Conservation (phyloP, 148 eudicot species). For the Rheum nobile region DNA sequence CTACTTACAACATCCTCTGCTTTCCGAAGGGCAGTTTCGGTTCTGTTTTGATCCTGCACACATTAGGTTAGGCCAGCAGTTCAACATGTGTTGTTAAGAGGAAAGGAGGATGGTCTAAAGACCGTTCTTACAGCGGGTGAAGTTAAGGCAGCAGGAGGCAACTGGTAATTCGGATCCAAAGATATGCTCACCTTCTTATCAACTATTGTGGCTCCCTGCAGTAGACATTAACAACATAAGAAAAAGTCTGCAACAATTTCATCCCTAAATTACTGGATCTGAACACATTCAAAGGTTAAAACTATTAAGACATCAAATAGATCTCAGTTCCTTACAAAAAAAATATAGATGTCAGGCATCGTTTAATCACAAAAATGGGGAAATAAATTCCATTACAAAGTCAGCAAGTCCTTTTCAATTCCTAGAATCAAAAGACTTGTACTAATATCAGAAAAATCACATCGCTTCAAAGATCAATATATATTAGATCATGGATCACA, state of each 20-base stretch:
- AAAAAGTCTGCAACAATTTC: not conserved
- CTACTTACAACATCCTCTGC: slow-evolving; percentile 91
- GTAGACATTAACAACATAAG: slow-evolving; percentile 14
- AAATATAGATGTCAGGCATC: not conserved
- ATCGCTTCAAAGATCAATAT: not conserved
- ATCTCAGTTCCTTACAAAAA: not conserved
- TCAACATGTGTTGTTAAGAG: not conserved
- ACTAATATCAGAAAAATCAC: not conserved
- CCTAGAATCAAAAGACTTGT: not conserved
- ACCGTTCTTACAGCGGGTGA: slow-evolving; percentile 42
- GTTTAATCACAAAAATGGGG: not conserved
- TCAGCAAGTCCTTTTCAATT: not conserved
- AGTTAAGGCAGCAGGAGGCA: slow-evolving; percentile 48
- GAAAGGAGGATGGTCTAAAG: not conserved
- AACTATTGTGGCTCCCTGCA: slow-evolving; percentile 89
- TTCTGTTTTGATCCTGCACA: slow-evolving; percentile 34
- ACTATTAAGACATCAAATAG: not conserved
- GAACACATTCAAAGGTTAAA: not conserved
- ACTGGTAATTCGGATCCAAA: slow-evolving; percentile 65
- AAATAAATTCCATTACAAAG: not conserved
- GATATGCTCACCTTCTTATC: slow-evolving; percentile 74
- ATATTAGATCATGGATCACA: not conserved
- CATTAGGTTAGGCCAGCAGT: slow-evolving; percentile 6
- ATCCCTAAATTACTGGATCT: not conserved
- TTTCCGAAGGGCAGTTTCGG: slow-evolving; percentile 62